phyloP scores from a whole-genome alignment of 2,329 filamentous ascomycete species.

The Verruconis gallopava region DNA sequence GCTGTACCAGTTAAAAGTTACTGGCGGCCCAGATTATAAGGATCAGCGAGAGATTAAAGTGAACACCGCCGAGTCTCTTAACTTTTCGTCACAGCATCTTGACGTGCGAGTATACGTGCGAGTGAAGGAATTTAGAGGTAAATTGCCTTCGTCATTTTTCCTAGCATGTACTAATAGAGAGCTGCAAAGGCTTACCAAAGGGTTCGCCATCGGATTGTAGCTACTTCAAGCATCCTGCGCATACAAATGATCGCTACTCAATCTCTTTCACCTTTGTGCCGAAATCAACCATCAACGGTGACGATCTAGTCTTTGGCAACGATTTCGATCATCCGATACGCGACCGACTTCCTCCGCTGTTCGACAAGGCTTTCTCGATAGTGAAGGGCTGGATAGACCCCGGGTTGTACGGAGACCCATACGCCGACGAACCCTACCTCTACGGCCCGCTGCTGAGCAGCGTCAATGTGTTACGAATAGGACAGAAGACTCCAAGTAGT shows the following conservation, averaged over 20 bases:
- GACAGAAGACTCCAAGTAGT: slow-evolving; percentile 26
- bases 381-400: slow-evolving; percentile 89
- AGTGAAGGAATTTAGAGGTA: slow-evolving; percentile 48
- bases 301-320: slow-evolving; percentile 81
- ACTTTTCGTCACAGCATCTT: slow-evolving; percentile 50
- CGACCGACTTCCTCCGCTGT: slow-evolving; percentile 73
- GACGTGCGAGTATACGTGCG: slow-evolving; percentile 61
- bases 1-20: slow-evolving; percentile 70
- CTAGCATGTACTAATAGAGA: slow-evolving; percentile 1
- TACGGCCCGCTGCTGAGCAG: slow-evolving; percentile 72
- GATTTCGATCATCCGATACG: slow-evolving; percentile 89
- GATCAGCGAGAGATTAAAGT: slow-evolving; percentile 58
- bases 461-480: slow-evolving; percentile 65
- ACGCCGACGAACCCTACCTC: slow-evolving; percentile 73
- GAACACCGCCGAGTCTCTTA: slow-evolving; percentile 52
- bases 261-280: slow-evolving; percentile 69
- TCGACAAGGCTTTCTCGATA: slow-evolving; percentile 70
- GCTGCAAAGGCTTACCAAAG: slow-evolving; percentile 52
- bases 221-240: slow-evolving; percentile 7
- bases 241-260: slow-evolving; percentile 63
- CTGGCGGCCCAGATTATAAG: slow-evolving; percentile 68
- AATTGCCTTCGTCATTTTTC: background rate
- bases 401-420: slow-evolving; percentile 77
- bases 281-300: slow-evolving; percentile 50
- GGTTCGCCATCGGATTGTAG: slow-evolving; percentile 46